Base-by-base conservation (phyloP, 176 grass and related monocot genomes). In the Cocos nucifera region DNA sequence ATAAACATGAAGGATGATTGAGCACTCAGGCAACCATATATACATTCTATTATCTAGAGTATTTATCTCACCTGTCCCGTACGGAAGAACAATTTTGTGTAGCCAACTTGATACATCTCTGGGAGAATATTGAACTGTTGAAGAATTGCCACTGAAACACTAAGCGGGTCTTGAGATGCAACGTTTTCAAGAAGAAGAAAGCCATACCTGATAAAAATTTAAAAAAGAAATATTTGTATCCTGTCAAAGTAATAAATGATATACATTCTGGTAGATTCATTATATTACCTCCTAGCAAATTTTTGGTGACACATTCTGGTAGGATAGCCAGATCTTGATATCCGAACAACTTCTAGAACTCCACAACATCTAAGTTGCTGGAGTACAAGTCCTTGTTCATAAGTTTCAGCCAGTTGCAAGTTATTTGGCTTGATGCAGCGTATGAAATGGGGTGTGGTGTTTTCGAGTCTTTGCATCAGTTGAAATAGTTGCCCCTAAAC, bases 31-130 rank as follows among this genome's bases (percentile, higher is more conserved):
- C 25, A 29, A 19, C 35, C 14, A 44, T 44, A 9, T 9, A 44
- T 10, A 44, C 9, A 44, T 44, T 44, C 10, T 44, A 44, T 12
- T 44, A 44, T 44, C 35, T 44, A 44, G 35, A 12, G 9, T 35
- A 23, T 21, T 63, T 63, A 22, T 56, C 78, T 83, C 49, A 98
- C 93, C 87, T 98, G 93, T 44, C 93, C 93, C 56, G 87, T 92
- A 65, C 93, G 78, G 74, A 98, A 98, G 75, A 97, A 97, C 30
- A 97, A 85, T 22, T 92, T 97, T 71, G 93, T 92, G 69, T 92
- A 97, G 66, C 93, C 93, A 85, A 97, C 84, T 88, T 97, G 93
- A 75, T 97, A 97, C 93, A 97, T 97, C 68, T 98, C 93, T 56
- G 87, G 87, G 44, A 88, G 79, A 74, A 98, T 98, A 60, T 92